phyloP scores from a whole-genome alignment of 2,329 filamentous ascomycete genomes.

The Ilyonectria mors-panacis region DNA sequence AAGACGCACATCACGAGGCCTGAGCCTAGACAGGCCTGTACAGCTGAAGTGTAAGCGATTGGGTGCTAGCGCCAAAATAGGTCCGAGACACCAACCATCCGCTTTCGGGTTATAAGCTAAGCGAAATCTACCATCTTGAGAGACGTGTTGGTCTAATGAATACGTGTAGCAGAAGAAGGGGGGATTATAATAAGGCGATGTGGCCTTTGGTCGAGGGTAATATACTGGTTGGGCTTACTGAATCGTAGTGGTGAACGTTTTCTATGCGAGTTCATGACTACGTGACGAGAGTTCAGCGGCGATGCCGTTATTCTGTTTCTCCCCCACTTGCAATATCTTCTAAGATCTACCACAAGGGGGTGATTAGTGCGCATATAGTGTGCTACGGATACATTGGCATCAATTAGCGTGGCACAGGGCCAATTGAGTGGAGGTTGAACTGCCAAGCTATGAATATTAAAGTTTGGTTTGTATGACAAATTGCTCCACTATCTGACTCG shows the following conservation, averaged over 20 bases:
- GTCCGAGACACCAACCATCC: neutral
- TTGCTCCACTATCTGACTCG: neutral
- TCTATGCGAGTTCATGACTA: neutral
- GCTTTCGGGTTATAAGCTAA: neutral
- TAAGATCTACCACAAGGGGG: neutral
- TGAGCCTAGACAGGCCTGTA: neutral
- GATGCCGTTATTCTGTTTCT: neutral
- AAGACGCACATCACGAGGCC: neutral
- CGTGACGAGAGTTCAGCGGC: neutral
- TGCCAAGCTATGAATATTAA: neutral
- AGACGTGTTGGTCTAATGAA: no score
- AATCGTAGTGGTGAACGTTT: neutral
- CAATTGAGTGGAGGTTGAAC: neutral
- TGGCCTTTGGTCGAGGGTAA: no score
- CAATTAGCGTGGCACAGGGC: neutral
- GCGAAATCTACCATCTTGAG: no score
- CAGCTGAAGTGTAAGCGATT: neutral
- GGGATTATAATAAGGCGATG: no score
- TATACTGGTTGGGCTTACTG: neutral
- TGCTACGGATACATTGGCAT: neutral
- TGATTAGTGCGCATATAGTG: no score
- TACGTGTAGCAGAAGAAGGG: no score
- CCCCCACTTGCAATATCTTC: neutral
- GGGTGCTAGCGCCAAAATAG: neutral
- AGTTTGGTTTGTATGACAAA: neutral